These are phyloP conservation scores for Penstemon newberryi DNA, from an alignment of 257 asterid species.

Conservation along the genomic window DNA sequence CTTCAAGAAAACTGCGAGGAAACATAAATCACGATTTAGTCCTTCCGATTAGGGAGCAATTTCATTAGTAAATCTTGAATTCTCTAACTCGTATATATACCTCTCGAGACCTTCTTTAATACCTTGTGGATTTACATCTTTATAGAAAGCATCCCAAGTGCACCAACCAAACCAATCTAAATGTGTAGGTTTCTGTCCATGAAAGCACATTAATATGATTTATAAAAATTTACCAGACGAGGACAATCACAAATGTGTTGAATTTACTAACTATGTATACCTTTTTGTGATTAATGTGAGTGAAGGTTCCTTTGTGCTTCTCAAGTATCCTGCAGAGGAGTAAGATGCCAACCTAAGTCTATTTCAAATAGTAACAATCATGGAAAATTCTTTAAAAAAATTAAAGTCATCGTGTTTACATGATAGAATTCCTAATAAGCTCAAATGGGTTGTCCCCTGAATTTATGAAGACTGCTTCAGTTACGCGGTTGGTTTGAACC, in stretches of 20 bases:
- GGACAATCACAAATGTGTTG: neutral
- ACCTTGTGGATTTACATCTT: constrained; percentile 54
- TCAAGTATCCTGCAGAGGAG: constrained; percentile 43
- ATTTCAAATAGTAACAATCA: neutral
- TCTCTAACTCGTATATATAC: constrained; percentile 16
- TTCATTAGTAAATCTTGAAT: neutral
- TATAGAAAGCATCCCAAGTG: constrained; percentile 81
- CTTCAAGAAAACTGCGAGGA: constrained; percentile 38
- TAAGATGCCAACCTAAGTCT: neutral
- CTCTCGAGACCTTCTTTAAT: constrained; percentile 55
- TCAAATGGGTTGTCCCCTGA: constrained; percentile 54
- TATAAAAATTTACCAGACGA: neutral
- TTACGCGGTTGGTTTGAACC: constrained; percentile 38
- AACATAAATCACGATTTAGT: neutral
- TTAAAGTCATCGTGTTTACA: neutral
- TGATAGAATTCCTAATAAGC: constrained; percentile 46
- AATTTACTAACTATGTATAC: constrained; percentile 11
- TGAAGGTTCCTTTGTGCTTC: constrained; percentile 47
- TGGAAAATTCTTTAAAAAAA: neutral
- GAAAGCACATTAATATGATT: neutral
- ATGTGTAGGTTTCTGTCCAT: constrained; percentile 45
- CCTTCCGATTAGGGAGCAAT: neutral
- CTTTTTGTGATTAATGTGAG: constrained; percentile 46
- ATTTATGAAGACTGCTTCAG: constrained; percentile 46
- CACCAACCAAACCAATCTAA: constrained; percentile 84